These are phyloP conservation scores for Linderniella brevidens DNA, from an alignment of 257 asterid species.

Conservation along the genomic window DNA sequence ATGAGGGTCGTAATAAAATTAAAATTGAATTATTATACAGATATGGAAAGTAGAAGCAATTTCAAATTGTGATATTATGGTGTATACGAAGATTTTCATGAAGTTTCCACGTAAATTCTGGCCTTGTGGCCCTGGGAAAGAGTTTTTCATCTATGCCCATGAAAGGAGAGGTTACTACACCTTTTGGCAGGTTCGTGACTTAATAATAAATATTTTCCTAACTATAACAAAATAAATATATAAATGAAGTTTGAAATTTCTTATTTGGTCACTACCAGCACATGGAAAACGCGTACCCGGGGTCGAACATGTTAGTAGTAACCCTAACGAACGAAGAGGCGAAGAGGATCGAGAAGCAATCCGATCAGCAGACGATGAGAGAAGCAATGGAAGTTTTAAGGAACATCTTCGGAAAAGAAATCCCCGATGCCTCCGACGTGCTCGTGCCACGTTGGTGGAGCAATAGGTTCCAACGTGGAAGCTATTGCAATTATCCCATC, in stretches of 20 bases:
- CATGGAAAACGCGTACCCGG: slow-evolving; percentile 94
- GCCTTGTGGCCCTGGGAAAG: slow-evolving; percentile 83
- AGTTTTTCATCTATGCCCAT: slow-evolving; percentile 85
- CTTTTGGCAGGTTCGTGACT: slow-evolving; percentile 73
- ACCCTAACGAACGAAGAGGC: slow-evolving; percentile 88
- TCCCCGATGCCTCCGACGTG: slow-evolving; percentile 59
- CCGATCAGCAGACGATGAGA: slow-evolving; percentile 51
- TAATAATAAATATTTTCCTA: background rate
- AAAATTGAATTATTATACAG: slow-evolving; percentile 25
- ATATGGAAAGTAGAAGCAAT: slow-evolving; percentile 89
- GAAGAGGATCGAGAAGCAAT: slow-evolving; percentile 68
- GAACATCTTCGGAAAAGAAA: slow-evolving; percentile 69
- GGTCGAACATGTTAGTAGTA: slow-evolving; percentile 74
- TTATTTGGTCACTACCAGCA: slow-evolving; percentile 30
- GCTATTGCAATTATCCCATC: slow-evolving; percentile 82
- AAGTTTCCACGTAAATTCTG: slow-evolving; percentile 68
- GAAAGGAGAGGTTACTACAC: slow-evolving; percentile 88
- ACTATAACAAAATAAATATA: background rate
- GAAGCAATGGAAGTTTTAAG: slow-evolving; percentile 90
- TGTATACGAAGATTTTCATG: slow-evolving; percentile 83
- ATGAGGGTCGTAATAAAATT: too few relatives aligned
- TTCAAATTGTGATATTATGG: slow-evolving; percentile 52
- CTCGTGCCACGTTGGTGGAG: slow-evolving; percentile 97
- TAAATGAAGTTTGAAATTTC: background rate
- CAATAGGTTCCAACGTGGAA: slow-evolving; percentile 77